Evolutionary conservation across 2,329 filamentous ascomycete genomes (phyloP), one percentile per base, ranked within the genome.

Genomic region (Emmonsiellopsis sp.): DNA sequence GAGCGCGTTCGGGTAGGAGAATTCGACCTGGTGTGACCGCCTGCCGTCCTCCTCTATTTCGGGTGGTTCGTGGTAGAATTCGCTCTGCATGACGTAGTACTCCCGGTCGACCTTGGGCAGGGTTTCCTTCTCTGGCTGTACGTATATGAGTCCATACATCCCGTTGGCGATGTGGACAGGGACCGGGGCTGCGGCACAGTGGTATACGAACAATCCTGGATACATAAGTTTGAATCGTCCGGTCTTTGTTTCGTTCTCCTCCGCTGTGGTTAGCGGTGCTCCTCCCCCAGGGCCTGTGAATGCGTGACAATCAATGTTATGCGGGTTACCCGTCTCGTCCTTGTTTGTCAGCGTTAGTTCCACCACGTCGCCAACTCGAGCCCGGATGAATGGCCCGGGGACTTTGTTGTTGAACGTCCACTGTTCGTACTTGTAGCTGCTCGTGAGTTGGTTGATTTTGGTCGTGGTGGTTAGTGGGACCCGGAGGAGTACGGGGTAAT

Each of bases 81-180:
- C 67, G 56, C 65, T 69, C 55, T 70, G 67, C 62, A 70, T 64
- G 14, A 70, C 66, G 56, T 66, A 70, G 56, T 68, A 70, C 51
- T 70, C 67, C 13, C 57, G 54, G 43, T 69, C 65, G 8, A 67
- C 66, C 0, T 61, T 55, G 0, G 65, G 64, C 0, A 69, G 61
- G 17, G 59, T 58, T 6, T 59, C 58, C 17, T 65, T 58, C 8
- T 61, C 66, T 2, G 66, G 65, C 56, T 68, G 65, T 11, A 69
- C 67, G 57, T 68, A 68, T 46, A 69, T 63, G 47, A 69, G 62
- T 9, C 67, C 67, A 51, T 67, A 69, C 67, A 69, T 69, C 39
- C 66, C 67, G 52, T 69, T 69, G 13, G 66, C 66, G 37, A 69
- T 69, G 54, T 69, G 66, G 2, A 69, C 66, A 3, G 66, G 66